Base-by-base conservation (phyloP, 1,284 basidiomycete genomes). In the Microbotryum violaceum region DNA sequence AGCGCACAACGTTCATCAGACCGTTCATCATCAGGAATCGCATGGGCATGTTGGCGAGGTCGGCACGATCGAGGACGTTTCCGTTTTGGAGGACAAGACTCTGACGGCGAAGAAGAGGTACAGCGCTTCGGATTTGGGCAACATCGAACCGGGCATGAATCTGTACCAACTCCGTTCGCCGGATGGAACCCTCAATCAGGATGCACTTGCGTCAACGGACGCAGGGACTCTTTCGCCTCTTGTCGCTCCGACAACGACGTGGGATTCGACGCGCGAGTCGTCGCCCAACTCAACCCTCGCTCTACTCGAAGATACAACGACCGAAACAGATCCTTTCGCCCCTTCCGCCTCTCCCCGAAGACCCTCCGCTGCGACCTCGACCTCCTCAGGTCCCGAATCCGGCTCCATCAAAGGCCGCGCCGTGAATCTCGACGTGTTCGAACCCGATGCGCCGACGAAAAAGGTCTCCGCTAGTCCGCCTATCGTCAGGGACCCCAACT, bases 391-490 rank as follows among this genome's bases (percentile, higher is more conserved):
- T 42, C 14, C 4, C 12, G 37, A 56, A 20, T 27, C 31, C 21
- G 46, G 31, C 25, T 46, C 33, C 33, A 50, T 50, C 27, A 50
- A 51, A 44, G 44, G 49, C 4, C 49, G 33, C 16, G 49, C 48
- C 21, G 56, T 62, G 52, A 42, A 60, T 54, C 61, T 62, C 25
- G 49, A 51, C 58, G 62, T 44, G 2, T 63, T 68, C 20, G 46
- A 54, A 37, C 54, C 65, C 14, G 54, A 57, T n/a, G 61, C 56
- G 16, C 67, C 66, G 44, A 71, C 63, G 23, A 68, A 69, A 56
- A 85, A 88, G 68, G 78, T 90, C 60, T 85, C 84, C 1, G 85
- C 82, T 55, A 91, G 89, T 0, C 89, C 89, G 1, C 77, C 81
- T 2, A 84, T 91, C 46, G 86, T 84, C 6, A 79, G 79, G 45